These are phyloP conservation scores for Narthecium ossifragum DNA, from an alignment of 106 monocot genomes.

Conservation along the genomic window DNA sequence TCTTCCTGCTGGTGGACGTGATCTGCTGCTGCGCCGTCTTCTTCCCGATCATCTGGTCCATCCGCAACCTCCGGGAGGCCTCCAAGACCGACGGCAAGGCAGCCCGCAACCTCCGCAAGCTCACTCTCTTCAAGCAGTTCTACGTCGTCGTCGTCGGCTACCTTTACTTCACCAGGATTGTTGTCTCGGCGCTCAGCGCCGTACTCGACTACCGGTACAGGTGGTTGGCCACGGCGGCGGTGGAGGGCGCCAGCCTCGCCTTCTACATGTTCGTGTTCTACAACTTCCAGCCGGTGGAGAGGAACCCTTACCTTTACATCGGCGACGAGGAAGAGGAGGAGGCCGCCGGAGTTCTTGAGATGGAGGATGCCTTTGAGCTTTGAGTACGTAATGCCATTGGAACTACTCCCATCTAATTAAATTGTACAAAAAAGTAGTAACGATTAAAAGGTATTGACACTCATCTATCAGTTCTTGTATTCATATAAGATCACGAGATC, in stretches of 20 bases:
- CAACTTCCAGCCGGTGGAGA: slow-evolving; percentile 40
- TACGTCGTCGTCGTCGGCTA: slow-evolving; percentile 39
- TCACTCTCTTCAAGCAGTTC: slow-evolving; percentile 50
- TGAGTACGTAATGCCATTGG: too few species aligned
- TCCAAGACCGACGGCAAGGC: slow-evolving; percentile 50
- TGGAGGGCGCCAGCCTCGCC: slow-evolving; percentile 21
- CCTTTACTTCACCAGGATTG: slow-evolving; percentile 44
- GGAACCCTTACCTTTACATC: slow-evolving; percentile 35
- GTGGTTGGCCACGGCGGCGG: slow-evolving; percentile 19
- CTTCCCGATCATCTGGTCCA: slow-evolving; percentile 53
- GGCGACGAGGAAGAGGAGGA: slow-evolving; percentile 38
- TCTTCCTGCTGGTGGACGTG: slow-evolving; percentile 37
- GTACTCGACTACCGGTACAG: slow-evolving; percentile 16
- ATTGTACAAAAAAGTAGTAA: too few species aligned
- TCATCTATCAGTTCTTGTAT: too few species aligned
- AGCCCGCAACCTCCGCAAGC: slow-evolving; percentile 41
- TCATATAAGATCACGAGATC: too few species aligned
- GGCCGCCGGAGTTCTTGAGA: slow-evolving; percentile 19
- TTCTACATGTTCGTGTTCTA: slow-evolving; percentile 34
- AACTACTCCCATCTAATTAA: too few species aligned
- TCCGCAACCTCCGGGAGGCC: slow-evolving; percentile 34
- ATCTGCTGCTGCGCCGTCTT: slow-evolving; percentile 42
- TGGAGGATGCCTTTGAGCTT: slow-evolving; percentile 20
- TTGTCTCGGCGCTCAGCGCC: slow-evolving; percentile 7
- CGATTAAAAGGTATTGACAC: too few species aligned